phyloP scores from a whole-genome alignment of 2,329 filamentous ascomycete genomes.

The Fragosphaeria purpurea region DNA sequence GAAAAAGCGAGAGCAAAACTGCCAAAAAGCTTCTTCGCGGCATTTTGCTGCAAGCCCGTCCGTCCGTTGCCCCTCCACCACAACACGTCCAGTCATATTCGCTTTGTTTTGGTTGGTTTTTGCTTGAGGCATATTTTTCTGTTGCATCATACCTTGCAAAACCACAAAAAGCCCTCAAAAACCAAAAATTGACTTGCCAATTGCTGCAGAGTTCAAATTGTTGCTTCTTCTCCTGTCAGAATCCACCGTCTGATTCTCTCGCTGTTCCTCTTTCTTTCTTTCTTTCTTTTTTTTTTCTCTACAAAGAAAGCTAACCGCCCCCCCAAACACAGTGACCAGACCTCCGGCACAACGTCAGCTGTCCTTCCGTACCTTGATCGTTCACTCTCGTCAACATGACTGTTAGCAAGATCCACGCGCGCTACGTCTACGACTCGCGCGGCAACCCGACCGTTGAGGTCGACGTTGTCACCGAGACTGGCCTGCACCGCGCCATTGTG shows the following conservation, averaged over 20 bases:
- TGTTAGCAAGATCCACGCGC: slow-evolving; percentile 81
- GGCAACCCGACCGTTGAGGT: slow-evolving; percentile 98
- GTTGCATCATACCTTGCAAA: not conserved
- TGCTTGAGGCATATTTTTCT: slow-evolving; percentile 11
- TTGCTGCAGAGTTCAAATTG: not conserved
- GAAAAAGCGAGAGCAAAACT: slow-evolving; percentile 6
- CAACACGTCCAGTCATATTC: slow-evolving; percentile 5
- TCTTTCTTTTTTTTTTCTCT: not conserved
- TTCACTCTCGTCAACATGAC: slow-evolving; percentile 55
- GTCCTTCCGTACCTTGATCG: not conserved
- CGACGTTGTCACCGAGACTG: slow-evolving; percentile 90
- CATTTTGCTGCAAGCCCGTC: not conserved
- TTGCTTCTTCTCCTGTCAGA: not conserved
- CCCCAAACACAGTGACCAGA: slow-evolving; percentile 1
- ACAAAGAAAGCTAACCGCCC: not conserved
- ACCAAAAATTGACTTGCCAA: not conserved
- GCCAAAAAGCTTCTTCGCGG: too few relatives aligned
- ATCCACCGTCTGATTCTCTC: not conserved
- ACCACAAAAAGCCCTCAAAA: slow-evolving; percentile 1
- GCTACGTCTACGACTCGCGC: slow-evolving; percentile 97
- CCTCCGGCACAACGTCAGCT: slow-evolving; percentile 1
- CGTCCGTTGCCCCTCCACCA: slow-evolving; percentile 11
- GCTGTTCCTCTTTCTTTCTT: not conserved
- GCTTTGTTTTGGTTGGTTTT: not conserved
- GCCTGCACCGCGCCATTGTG: slow-evolving; percentile 94